These are phyloP conservation scores for Postia placenta DNA, from an alignment of 768 basidiomycete genomes.

Conservation along the genomic window DNA sequence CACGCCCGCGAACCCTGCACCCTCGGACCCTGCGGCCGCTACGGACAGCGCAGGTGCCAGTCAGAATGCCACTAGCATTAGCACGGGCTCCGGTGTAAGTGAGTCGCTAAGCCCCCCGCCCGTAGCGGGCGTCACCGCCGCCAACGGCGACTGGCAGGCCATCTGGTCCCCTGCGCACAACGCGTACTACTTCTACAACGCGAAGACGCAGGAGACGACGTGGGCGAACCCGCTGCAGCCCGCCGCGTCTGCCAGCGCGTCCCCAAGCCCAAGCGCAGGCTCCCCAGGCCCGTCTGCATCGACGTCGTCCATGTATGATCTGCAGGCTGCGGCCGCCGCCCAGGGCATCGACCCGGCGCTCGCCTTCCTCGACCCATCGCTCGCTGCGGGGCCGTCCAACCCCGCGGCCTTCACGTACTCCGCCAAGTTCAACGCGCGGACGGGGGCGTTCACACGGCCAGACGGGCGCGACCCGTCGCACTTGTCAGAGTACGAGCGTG, in stretches of 20 bases:
- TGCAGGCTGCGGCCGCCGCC: conserved; percentile 66
- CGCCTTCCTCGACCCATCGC: conserved; percentile 73
- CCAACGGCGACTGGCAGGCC: conserved; percentile 60
- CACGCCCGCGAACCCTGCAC: conserved; percentile 7
- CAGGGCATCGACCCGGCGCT: conserved; percentile 82
- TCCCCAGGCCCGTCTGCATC: conserved; percentile 16
- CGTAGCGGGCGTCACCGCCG: conserved; percentile 7
- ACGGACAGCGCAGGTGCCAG: conserved; percentile 1
- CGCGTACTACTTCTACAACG: conserved; percentile 83
- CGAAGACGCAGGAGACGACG: conserved; percentile 70
- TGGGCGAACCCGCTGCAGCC: conserved; percentile 72
- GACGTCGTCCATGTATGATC: conserved; percentile 33
- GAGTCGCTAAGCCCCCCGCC: conserved; percentile 6
- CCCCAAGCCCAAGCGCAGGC: conserved; percentile 20
- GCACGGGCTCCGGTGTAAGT: not conserved
- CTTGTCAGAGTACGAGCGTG: conserved; percentile 75
- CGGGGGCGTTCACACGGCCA: conserved; percentile 63
- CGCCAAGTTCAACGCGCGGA: conserved; percentile 79
- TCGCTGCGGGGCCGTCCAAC: conserved; percentile 32
- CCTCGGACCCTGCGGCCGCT: conserved; percentile 3
- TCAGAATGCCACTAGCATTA: no score
- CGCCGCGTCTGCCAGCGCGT: conserved; percentile 21
- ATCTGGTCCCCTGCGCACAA: conserved; percentile 72
- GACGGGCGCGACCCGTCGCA: conserved; percentile 71
- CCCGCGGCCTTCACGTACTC: conserved; percentile 36